These are phyloP conservation scores for Phoenix roebelenii DNA, from an alignment of 176 grass and related monocot genomes.

Conservation along the genomic window DNA sequence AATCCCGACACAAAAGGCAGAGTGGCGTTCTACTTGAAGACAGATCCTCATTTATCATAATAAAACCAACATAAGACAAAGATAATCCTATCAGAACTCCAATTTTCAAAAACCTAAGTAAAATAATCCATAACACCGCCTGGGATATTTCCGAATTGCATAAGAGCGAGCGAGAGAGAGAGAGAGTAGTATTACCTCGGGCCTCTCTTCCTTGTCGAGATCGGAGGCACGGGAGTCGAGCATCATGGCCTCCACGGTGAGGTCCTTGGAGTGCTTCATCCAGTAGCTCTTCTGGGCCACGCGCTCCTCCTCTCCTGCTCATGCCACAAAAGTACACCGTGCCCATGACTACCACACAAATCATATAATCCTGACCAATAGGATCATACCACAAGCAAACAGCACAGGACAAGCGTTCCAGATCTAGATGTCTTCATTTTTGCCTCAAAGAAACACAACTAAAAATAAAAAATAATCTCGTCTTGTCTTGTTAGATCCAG, in stretches of 20 bases:
- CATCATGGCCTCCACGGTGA: conserved; percentile 99
- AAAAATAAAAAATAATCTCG: no score
- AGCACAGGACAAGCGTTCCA: not conserved
- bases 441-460: no score
- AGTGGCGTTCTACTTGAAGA: no score
- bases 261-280: conserved; percentile 86
- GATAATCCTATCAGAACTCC: no score
- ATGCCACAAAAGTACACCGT: conserved; percentile 7
- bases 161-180: no score
- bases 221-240: conserved; percentile 81
- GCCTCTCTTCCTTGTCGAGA: conserved; percentile 92
- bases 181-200: conserved; percentile 41
- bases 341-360: not conserved
- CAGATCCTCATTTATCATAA: no score
- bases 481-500: no score
- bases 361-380: not conserved
- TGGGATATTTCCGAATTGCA: no score
- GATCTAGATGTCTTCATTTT: not conserved
- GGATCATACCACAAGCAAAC: not conserved
- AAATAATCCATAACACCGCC: no score
- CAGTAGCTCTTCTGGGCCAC: conserved; percentile 80
- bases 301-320: conserved; percentile 45
- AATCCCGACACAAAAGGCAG: no score
- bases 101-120: no score
- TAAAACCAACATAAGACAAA: no score